These are phyloP conservation scores for Penicillium sumatraense DNA, from an alignment of 2,329 filamentous ascomycete genomes.

Conservation along the genomic window DNA sequence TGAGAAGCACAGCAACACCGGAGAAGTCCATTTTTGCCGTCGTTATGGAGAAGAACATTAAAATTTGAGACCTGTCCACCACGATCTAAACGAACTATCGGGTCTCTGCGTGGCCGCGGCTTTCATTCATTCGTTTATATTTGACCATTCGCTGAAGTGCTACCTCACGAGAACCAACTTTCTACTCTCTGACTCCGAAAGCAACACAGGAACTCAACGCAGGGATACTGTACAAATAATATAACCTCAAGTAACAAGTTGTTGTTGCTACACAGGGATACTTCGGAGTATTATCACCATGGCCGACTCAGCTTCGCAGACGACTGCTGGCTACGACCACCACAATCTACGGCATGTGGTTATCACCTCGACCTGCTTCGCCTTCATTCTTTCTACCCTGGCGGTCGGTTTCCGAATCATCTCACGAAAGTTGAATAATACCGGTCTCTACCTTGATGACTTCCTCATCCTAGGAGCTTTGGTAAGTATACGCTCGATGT, in stretches of 20 bases:
- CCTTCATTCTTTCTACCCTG: conserved; percentile 28
- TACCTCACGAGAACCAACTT: neutral
- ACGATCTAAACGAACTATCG: conserved; percentile 1
- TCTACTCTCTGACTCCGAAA: no score
- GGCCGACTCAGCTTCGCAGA: conserved; percentile 6
- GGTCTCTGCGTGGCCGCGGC: conserved; percentile 8
- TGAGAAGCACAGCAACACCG: conserved; percentile 1
- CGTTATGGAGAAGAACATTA: neutral
- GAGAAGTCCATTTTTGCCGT: neutral
- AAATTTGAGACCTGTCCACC: conserved; percentile 3
- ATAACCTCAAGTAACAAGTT: no score
- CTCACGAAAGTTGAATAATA: conserved; percentile 25
- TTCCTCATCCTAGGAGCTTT: conserved; percentile 19
- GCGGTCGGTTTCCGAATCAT: conserved; percentile 25
- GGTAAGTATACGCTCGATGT: conserved; percentile 3
- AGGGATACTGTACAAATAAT: no score
- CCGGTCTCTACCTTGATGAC: conserved; percentile 11
- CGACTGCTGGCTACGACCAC: conserved; percentile 20
- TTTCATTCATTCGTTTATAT: neutral
- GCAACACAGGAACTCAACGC: neutral
- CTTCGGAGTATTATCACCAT: conserved; percentile 4
- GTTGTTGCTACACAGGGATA: neutral
- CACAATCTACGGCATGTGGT: conserved; percentile 33
- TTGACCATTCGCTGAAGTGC: conserved; percentile 4
- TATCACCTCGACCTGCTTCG: conserved; percentile 30